Evolutionary conservation across 1,284 basidiomycete species (phyloP), one percentile per base, ranked within the genome.

Genomic region (Singerocomus inundabilis): DNA sequence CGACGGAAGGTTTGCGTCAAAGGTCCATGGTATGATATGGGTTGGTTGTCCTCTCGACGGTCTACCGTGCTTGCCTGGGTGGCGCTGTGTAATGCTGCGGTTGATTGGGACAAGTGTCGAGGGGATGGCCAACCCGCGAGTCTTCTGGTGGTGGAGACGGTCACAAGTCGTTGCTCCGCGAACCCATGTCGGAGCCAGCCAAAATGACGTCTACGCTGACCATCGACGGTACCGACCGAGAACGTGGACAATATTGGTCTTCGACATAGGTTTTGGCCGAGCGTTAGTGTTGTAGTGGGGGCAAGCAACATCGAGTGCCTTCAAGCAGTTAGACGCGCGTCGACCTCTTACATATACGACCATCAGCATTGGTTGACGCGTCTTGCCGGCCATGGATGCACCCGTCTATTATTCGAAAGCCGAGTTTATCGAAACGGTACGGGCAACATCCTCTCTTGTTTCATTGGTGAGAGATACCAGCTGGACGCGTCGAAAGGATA

Each of bases 361-460:
- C 51, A 44, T 25, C 41, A 36, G 12, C 42, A 36, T n/a, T 29
- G 30, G 35, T 31, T 6, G 46, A 51, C 57, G 50, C 59, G 46
- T 57, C 54, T 34, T 18, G 37, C 29, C 24, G 49, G 44, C 50
- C 29, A 85, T 87, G 84, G 82, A 87, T 33, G 65, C 78, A 16
- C 82, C 82, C n/a, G 79, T 88, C 40, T 85, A 81, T 69, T 89
- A 89, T 63, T 79, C 84, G 18, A 84, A 86, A 55, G 73, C 81
- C 29, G 88, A 91, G 67, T 91, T 84, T 67, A 91, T 91, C 39
- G 88, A 91, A 72, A 91, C 88, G 53, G 87, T 88, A 70, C 55
- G 78, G 26, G 39, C 11, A 51, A 8, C 21, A 15, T 32, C 30
- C 21, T 24, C 15, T 29, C 49, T 34, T 55, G 3, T 12, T 29